Conservation (phyloP, 208 protist genomes). For the Trypanosomatidae sp. region DNA sequence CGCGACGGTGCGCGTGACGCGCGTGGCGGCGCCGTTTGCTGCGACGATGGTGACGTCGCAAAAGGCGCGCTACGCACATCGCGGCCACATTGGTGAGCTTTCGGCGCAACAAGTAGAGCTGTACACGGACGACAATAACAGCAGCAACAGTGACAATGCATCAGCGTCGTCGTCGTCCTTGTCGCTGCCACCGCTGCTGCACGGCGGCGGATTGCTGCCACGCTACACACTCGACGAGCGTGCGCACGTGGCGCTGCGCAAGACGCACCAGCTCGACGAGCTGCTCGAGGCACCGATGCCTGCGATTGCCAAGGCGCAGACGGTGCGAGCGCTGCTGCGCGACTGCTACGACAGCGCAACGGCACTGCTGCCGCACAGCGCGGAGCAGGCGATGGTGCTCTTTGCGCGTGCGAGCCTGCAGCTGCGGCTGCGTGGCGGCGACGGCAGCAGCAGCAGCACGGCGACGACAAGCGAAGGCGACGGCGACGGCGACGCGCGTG, state of each 20-base stretch:
- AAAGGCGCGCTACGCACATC: conserved; percentile 35
- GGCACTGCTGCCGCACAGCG: conserved; percentile 28
- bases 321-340: conserved; percentile 25
- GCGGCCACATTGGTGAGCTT: conserved; percentile 43
- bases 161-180: too few relatives aligned
- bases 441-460: not conserved
- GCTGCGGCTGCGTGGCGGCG: conserved; percentile 19
- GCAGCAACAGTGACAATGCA: conserved; percentile 2
- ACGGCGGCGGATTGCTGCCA: conserved; percentile 7
- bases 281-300: conserved; percentile 44
- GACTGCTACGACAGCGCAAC: conserved; percentile 33
- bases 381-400: conserved; percentile 49
- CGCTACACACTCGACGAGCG: conserved; percentile 25
- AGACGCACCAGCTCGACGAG: conserved; percentile 55
- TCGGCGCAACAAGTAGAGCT: not conserved
- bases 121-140: too few relatives aligned
- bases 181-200: too few relatives aligned
- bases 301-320: conserved; percentile 29
- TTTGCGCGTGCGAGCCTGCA: conserved; percentile 50
- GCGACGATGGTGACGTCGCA: conserved; percentile 50
- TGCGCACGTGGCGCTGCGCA: conserved; percentile 48
- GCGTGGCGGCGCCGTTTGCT: conserved; percentile 49
- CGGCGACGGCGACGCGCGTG: not conserved
- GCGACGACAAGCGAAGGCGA: not conserved
- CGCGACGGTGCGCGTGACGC: conserved; percentile 7